These are phyloP conservation scores for Phytophthora macrochlamydospora DNA, from an alignment of 352 stramenopile species.

Conservation along the genomic window DNA sequence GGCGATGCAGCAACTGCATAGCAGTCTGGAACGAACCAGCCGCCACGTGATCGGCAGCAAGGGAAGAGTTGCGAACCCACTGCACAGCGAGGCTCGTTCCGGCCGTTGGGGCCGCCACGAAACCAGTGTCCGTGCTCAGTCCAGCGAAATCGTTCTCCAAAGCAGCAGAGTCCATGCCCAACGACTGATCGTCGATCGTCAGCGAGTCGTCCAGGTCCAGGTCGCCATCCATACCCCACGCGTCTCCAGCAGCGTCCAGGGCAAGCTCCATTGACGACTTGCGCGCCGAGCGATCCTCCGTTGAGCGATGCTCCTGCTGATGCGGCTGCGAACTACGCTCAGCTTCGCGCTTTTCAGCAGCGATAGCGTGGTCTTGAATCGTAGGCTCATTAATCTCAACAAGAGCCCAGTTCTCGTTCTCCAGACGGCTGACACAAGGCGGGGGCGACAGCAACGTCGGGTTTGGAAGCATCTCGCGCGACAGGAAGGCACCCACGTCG, in stretches of 20 bases:
- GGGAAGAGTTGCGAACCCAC: constrained; percentile 97
- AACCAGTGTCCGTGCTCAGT: constrained; percentile 54
- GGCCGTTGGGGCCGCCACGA: constrained; percentile 91
- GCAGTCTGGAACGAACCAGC: constrained; percentile 96
- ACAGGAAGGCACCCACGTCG: constrained; percentile 68
- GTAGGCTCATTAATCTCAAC: constrained; percentile 94
- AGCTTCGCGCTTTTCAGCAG: constrained; percentile 79
- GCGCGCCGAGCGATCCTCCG: constrained; percentile 54
- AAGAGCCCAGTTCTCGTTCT: constrained; percentile 97
- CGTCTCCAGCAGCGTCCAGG: constrained; percentile 75
- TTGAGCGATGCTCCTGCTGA: constrained; percentile 27
- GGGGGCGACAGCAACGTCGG: constrained; percentile 93
- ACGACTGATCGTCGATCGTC: constrained; percentile 49
- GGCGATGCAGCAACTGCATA: constrained; percentile 98
- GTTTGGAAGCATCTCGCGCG: constrained; percentile 64
- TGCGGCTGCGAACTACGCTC: constrained; percentile 72
- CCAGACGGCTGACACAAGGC: constrained; percentile 91
- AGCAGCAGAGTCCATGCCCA: constrained; percentile 47
- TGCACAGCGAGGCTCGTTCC: constrained; percentile 89
- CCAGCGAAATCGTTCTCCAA: constrained; percentile 63
- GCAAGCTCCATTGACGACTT: constrained; percentile 78
- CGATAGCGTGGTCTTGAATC: constrained; percentile 83
- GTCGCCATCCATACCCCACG: constrained; percentile 86
- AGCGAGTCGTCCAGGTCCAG: constrained; percentile 85
- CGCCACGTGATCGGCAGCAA: constrained; percentile 97